Conservation (phyloP, 768 basidiomycete genomes). For the Lactifluus volemus region DNA sequence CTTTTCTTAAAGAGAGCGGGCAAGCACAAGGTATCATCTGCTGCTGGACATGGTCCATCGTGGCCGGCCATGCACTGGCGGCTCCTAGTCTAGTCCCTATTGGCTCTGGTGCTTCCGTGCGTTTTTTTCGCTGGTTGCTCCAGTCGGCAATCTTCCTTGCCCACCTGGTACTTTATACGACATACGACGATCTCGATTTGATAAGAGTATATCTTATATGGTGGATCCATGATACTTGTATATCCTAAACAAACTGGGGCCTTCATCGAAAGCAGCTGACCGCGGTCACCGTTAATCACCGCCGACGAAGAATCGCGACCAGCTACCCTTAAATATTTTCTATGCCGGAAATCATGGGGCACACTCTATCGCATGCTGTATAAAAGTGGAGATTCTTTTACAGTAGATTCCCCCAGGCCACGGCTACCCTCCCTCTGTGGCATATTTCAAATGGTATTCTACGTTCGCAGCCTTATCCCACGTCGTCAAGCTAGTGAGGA, state of each 20-base stretch:
- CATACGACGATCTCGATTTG: not conserved
- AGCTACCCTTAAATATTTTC: not conserved
- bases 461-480: not conserved
- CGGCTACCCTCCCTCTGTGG: not conserved
- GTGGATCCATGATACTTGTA: not conserved
- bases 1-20: not conserved
- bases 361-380: not conserved
- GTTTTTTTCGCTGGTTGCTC: not conserved
- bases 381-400: not conserved
- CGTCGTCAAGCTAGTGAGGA: not conserved
- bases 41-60: no score
- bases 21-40: not conserved
- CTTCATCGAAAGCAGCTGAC: not conserved
- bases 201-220: not conserved
- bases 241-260: not conserved
- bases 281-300: not conserved
- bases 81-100: not conserved
- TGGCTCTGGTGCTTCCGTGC: not conserved
- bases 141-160: no score
- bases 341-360: no score
- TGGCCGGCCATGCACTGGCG: not conserved
- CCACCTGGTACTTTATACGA: not conserved
- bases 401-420: not conserved
- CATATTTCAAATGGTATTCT: not conserved
- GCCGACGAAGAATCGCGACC: not conserved